Percentiles rank a stretch among this genome's conserved stretches.
Conservation (phyloP, 768 basidiomycete genomes). For the Leccinum disarticulatum region DNA sequence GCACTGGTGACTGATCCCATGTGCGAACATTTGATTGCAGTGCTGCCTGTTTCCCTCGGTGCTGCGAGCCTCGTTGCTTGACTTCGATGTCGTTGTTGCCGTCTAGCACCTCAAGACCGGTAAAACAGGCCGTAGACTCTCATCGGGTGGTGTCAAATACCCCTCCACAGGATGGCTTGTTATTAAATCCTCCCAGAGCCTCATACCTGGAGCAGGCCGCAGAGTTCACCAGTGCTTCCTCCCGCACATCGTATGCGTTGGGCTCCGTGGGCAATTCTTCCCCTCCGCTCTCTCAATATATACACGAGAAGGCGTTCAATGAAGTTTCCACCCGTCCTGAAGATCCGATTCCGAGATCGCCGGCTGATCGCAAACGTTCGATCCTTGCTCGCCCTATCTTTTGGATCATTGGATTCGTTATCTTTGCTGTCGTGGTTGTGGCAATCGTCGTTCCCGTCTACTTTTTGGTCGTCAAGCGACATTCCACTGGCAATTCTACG, state of each 20-base stretch:
- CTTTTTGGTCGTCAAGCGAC: constrained; percentile 29
- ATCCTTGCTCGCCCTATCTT: constrained; percentile 22
- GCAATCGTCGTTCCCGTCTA: constrained; percentile 46
- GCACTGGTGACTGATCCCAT: neutral
- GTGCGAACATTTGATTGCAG: neutral
- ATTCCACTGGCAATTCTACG: constrained; percentile 7
- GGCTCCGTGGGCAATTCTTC: constrained; percentile 25
- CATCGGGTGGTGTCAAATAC: constrained; percentile 10
- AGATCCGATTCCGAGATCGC: neutral
- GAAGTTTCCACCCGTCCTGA: constrained; percentile 6
- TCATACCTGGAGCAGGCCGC: constrained; percentile 27
- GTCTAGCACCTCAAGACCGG: constrained; percentile 17
- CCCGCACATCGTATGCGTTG: constrained; percentile 21
- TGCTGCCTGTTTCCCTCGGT: neutral
- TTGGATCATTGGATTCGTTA: constrained; percentile 30
- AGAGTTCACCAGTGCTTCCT: constrained; percentile 17
- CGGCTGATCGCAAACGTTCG: constrained; percentile 17
- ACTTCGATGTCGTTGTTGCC: constrained; percentile 3
- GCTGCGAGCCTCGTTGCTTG: neutral
- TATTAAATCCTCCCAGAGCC: constrained; percentile 22
- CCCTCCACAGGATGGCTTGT: constrained; percentile 5
- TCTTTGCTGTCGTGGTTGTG: constrained; percentile 32
- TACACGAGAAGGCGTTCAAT: constrained; percentile 16
- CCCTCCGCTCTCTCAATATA: constrained; percentile 21
- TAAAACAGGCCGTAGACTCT: constrained; percentile 17